Evolutionary conservation across 129 eudicot species (phyloP).

Genomic region (Escallonia rubra): DNA sequence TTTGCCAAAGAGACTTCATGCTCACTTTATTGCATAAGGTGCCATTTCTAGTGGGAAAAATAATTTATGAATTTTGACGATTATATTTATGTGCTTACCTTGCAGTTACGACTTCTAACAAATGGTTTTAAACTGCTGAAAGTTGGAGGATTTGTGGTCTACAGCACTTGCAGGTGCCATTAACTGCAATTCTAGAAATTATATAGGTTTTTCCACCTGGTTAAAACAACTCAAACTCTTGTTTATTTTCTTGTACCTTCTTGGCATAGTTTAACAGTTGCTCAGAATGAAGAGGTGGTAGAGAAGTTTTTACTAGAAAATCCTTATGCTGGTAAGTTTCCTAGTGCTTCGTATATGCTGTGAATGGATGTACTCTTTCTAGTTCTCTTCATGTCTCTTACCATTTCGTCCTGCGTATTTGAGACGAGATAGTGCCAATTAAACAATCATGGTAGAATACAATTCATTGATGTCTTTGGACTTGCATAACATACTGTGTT

Average conservation of each 20-base stretch:
- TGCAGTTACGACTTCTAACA: constrained; percentile 74
- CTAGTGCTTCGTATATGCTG: background rate
- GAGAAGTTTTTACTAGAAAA: constrained; percentile 65
- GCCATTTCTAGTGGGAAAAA: too few species aligned
- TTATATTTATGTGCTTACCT: constrained; percentile 1
- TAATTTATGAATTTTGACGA: background rate
- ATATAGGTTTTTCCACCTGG: background rate
- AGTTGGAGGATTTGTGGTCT: constrained; percentile 80
- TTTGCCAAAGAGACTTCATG: too few species aligned
- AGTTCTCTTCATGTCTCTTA: background rate
- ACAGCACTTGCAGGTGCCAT: constrained; percentile 93
- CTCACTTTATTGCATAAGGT: too few species aligned
- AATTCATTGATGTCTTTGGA: too few species aligned
- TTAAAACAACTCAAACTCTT: constrained; percentile 10
- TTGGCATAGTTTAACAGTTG: constrained; percentile 62
- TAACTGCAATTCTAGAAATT: background rate
- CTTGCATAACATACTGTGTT: too few species aligned
- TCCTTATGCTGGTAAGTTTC: constrained; percentile 59
- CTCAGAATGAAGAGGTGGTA: constrained; percentile 90
- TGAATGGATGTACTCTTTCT: background rate
- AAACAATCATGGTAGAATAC: too few species aligned
- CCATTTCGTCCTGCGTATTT: too few species aligned
- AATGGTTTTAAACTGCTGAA: constrained; percentile 83
- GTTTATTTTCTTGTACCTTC: constrained; percentile 7
- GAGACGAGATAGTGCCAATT: too few species aligned